phyloP scores from a whole-genome alignment of 2,329 filamentous ascomycete genomes.

The Microsporum audouinii region DNA sequence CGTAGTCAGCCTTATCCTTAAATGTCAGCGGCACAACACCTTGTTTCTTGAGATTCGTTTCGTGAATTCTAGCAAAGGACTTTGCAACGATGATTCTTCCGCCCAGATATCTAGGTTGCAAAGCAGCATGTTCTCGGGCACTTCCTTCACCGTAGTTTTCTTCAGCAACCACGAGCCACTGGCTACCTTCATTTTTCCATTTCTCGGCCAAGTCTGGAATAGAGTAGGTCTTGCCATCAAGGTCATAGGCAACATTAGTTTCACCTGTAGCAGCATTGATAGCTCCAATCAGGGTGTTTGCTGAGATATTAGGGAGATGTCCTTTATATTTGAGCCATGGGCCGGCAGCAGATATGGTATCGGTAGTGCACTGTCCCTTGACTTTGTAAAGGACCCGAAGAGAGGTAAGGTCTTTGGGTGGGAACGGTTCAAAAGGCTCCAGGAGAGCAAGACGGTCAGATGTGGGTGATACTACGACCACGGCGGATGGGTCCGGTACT shows the following conservation, averaged over 20 bases:
- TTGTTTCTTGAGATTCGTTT: slow-evolving; percentile 95
- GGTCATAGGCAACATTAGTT: slow-evolving; percentile 84
- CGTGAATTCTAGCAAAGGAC: slow-evolving; percentile 83
- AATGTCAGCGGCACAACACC: slow-evolving; percentile 92
- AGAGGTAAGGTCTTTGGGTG: slow-evolving; percentile 57
- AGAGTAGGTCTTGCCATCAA: slow-evolving; percentile 59
- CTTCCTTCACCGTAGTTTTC: slow-evolving; percentile 95
- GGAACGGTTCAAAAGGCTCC: slow-evolving; percentile 82
- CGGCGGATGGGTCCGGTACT: slow-evolving; percentile 55
- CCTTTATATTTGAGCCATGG: slow-evolving; percentile 99
- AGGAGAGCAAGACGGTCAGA: slow-evolving; percentile 83
- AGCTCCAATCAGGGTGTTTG: slow-evolving; percentile 93
- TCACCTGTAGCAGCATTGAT: slow-evolving; percentile 85
- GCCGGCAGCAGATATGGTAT: slow-evolving; percentile 93
- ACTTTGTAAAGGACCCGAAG: slow-evolving; percentile 91
- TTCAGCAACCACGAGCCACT: slow-evolving; percentile 93
- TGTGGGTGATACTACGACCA: slow-evolving; percentile 71
- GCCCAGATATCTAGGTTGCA: slow-evolving; percentile 84
- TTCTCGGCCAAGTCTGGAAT: slow-evolving; percentile 78
- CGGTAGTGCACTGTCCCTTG: slow-evolving; percentile 94
- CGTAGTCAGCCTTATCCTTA: slow-evolving; percentile 76
- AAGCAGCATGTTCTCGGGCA: slow-evolving; percentile 76
- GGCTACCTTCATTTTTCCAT: slow-evolving; percentile 64
- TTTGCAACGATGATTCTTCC: slow-evolving; percentile 74
- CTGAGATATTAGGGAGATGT: slow-evolving; percentile 92